Evolutionary conservation across 768 basidiomycete species (phyloP), one percentile per base, ranked within the genome.

Genomic region (Cystobasidium tubakii): DNA sequence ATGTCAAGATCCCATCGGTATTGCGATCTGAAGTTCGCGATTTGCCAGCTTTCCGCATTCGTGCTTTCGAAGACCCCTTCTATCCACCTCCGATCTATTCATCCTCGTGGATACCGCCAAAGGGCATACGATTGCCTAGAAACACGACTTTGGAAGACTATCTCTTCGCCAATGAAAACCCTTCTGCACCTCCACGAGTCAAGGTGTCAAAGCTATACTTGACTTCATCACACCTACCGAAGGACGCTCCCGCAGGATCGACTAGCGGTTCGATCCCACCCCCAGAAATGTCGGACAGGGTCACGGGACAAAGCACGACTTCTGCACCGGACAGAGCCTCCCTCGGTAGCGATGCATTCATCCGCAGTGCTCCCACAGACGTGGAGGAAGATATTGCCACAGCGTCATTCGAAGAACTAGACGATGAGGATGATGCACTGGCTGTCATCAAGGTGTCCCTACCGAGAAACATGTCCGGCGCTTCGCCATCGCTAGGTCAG

Each of bases 381-480:
- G 33, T 12, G n/a, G 69, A 55, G 27, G 69, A 71, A 29, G 69
- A 71, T 36, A 31, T 57, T 9, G 55, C 53, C n/a, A 71, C 69
- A 1, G 27, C 60, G 2, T 19, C 54, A 13, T 60, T 42, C 23
- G 55, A n/a, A n/a, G 69, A 71, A 36, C 12, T 19, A 29, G 42
- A 23, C 25, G 43, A 33, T 31, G 36, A 42, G 31, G 63, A 42
- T 2, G 39, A 43, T 13, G 27, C 69, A 23, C 33, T 29, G 1
- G 33, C 34, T 36, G 27, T 36, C 27, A 71, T 71, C 55, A 55
- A 60, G 21, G 69, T 71, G 2, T 71, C 69, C 27, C 44, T 71
- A 27, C 69, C 69, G 15, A 67, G 25, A 29, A 15, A 9, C 17
- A 2, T 36, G 21, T 53, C 65, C 6, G 6, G 12, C 15, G 3